These are phyloP conservation scores for Xylaria sp. DNA, from an alignment of 2,329 filamentous ascomycete genomes.

Conservation along the genomic window DNA sequence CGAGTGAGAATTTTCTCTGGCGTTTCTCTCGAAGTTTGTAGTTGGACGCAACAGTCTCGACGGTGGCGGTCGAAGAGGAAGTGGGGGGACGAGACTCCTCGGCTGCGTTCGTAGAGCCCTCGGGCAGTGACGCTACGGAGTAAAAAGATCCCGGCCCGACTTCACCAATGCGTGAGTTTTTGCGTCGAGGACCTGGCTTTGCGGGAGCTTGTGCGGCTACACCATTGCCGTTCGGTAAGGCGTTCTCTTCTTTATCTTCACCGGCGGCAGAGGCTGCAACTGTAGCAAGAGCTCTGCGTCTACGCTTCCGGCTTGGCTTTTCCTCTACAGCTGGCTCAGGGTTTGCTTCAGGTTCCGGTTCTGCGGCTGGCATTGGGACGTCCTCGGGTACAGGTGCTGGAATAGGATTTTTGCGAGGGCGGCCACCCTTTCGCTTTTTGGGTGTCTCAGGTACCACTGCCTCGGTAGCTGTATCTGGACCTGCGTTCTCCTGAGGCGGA, in stretches of 20 bases:
- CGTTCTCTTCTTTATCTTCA: conserved; percentile 23
- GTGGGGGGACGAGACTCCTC: conserved; percentile 56
- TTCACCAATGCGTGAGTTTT: conserved; percentile 35
- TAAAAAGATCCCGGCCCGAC: conserved; percentile 47
- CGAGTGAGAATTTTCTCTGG: conserved; percentile 56
- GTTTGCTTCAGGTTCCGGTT: conserved; percentile 11
- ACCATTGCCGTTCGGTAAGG: conserved; percentile 8
- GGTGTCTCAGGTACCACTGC: conserved; percentile 27
- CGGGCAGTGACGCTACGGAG: conserved; percentile 40
- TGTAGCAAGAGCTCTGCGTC: conserved; percentile 22
- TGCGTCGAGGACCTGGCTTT: conserved; percentile 20
- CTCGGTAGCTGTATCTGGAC: conserved; percentile 14
- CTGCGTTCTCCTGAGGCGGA: conserved; percentile 26
- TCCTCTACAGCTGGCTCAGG: conserved; percentile 5
- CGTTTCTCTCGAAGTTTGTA: conserved; percentile 58
- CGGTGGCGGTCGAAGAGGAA: conserved; percentile 55
- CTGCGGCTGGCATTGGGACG: conserved; percentile 12
- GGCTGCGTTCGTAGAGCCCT: conserved; percentile 38
- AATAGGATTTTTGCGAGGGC: conserved; percentile 35
- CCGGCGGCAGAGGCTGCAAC: neutral
- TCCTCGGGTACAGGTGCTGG: conserved; percentile 28
- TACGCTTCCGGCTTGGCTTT: conserved; percentile 33
- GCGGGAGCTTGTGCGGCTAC: conserved; percentile 7
- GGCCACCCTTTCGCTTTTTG: conserved; percentile 37
- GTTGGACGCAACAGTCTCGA: conserved; percentile 53